phyloP scores from a whole-genome alignment of 2,329 filamentous ascomycete genomes.

The Capronia epimyces region DNA sequence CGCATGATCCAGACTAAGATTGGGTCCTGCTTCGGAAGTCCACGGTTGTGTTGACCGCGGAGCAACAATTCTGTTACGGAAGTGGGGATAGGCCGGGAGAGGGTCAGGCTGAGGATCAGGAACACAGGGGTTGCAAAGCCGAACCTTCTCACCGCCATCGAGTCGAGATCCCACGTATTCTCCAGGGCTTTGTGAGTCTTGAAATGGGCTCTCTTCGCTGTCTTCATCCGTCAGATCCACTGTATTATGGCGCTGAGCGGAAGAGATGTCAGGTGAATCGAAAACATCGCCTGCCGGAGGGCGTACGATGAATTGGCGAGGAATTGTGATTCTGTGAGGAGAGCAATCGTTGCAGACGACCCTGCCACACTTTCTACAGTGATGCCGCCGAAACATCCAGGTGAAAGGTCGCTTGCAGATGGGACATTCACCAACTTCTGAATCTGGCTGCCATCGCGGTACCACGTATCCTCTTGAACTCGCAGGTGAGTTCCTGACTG shows the following conservation, averaged over 20 bases:
- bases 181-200: slow-evolving; percentile 2
- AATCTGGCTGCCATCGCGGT: slow-evolving; percentile 83
- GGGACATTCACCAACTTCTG: slow-evolving; percentile 73
- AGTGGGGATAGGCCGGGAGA: slow-evolving; percentile 8
- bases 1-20: background rate
- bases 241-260: slow-evolving; percentile 42
- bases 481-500: slow-evolving; percentile 17
- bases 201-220: slow-evolving; percentile 24
- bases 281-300: slow-evolving; percentile 52
- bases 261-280: slow-evolving; percentile 30
- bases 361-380: slow-evolving; percentile 92
- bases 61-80: background rate
- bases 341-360: slow-evolving; percentile 89
- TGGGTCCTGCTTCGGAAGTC: background rate
- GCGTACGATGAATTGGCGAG: slow-evolving; percentile 84
- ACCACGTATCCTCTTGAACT: slow-evolving; percentile 49
- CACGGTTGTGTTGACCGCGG: background rate
- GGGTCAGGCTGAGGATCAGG: slow-evolving; percentile 62
- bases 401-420: slow-evolving; percentile 77
- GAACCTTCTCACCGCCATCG: slow-evolving; percentile 62
- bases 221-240: slow-evolving; percentile 45
- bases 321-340: slow-evolving; percentile 90
- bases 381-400: slow-evolving; percentile 83
- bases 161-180: slow-evolving; percentile 30
- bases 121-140: slow-evolving; percentile 67